A percentile compares a stretch with the other conserved stretches of the same genome.
Evolutionary conservation across 495 filamentous ascomycete genomes (phyloP).

Genomic region (Beverwykella pulmonaria): DNA sequence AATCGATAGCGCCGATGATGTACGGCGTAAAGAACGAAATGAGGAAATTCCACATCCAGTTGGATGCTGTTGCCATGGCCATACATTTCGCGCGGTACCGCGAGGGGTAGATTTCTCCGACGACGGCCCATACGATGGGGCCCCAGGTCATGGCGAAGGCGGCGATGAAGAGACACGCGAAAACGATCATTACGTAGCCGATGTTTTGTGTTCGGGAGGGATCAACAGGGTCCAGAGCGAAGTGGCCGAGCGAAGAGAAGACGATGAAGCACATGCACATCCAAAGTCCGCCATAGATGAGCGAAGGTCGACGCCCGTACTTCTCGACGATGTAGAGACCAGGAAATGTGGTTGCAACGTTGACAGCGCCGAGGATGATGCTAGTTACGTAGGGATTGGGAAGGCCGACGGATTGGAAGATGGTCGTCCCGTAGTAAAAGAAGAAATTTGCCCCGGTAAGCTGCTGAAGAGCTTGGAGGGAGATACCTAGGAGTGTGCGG

Average conservation of each 20-base stretch:
- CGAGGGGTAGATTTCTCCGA: constrained; percentile 79
- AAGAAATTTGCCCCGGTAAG: constrained; percentile 54
- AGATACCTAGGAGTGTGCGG: constrained; percentile 33
- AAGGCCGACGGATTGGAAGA: constrained; percentile 43
- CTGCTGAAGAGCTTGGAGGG: constrained; percentile 38
- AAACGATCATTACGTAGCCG: constrained; percentile 32
- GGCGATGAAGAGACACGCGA: constrained; percentile 35
- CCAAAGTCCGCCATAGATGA: constrained; percentile 44
- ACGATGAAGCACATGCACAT: constrained; percentile 49
- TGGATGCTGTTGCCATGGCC: constrained; percentile 75
- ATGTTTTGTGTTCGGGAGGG: constrained; percentile 8
- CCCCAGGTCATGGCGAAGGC: constrained; percentile 59
- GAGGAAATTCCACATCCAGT: constrained; percentile 92
- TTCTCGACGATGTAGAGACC: constrained; percentile 48
- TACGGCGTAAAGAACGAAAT: constrained; percentile 48
- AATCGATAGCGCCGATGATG: constrained; percentile 61
- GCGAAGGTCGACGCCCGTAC: constrained; percentile 42
- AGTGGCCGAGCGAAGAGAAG: constrained; percentile 46
- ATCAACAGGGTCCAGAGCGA: constrained; percentile 36
- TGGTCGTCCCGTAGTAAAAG: constrained; percentile 52
- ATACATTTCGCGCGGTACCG: constrained; percentile 75
- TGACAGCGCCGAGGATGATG: constrained; percentile 44
- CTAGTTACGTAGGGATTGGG: constrained; percentile 41
- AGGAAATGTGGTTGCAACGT: constrained; percentile 45
- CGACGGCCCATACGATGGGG: constrained; percentile 79